Conservation (phyloP, 495 filamentous ascomycete species). For the Tuber calosporum region DNA sequence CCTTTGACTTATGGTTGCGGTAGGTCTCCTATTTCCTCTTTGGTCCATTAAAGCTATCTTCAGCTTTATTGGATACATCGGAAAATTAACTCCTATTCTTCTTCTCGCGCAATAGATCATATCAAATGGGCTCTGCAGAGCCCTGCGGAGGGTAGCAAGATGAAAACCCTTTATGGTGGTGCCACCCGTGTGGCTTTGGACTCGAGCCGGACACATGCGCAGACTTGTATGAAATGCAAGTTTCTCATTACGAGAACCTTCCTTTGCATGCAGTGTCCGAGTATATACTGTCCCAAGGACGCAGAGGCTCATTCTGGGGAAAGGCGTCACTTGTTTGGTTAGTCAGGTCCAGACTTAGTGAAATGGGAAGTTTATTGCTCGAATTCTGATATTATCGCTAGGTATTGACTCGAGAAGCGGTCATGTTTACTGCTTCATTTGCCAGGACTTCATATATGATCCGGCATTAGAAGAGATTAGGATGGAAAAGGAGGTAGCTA, state of each 20-base stretch:
- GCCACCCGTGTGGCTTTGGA: slow-evolving; percentile 39
- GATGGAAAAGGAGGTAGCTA: slow-evolving; percentile 44
- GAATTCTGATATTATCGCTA: slow-evolving; percentile 42
- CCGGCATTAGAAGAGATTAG: slow-evolving; percentile 68
- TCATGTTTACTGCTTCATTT: slow-evolving; percentile 72
- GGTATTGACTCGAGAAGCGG: slow-evolving; percentile 77
- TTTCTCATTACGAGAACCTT: slow-evolving; percentile 54
- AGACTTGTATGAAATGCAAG: slow-evolving; percentile 33
- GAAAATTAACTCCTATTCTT: neutral
- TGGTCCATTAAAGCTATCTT: neutral
- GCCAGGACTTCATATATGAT: slow-evolving; percentile 81
- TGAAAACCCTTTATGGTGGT: slow-evolving; percentile 18
- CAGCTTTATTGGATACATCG: neutral
- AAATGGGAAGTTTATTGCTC: neutral
- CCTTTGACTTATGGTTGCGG: slow-evolving; percentile 23
- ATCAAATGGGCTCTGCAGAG: slow-evolving; percentile 20
- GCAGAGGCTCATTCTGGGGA: slow-evolving; percentile 52
- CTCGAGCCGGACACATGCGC: slow-evolving; percentile 25
- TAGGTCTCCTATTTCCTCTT: slow-evolving; percentile 8
- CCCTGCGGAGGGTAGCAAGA: neutral
- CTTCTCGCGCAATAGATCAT: slow-evolving; percentile 23
- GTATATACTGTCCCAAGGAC: slow-evolving; percentile 52
- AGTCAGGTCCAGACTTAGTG: slow-evolving; percentile 23
- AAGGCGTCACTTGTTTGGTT: slow-evolving; percentile 61
- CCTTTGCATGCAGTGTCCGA: slow-evolving; percentile 64